Evolutionary conservation across 805 yeast species (phyloP), one percentile per base, ranked within the genome.

Genomic region (Myxozyma mucilagina): DNA sequence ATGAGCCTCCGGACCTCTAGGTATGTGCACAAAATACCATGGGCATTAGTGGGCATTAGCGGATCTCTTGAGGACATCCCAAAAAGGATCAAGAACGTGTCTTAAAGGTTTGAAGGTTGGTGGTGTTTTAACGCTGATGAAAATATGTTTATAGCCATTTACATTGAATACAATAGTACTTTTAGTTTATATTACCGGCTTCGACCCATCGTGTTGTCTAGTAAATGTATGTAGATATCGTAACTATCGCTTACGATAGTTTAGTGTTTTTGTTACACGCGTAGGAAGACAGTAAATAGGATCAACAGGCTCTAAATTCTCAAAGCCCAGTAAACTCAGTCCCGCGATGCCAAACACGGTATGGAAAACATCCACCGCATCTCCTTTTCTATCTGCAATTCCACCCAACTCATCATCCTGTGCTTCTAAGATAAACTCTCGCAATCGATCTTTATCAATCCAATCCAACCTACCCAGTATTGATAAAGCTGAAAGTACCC

Each of bases 311-410:
- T 74, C 79, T 32, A 93, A 75, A 49, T 78, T 75, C 16, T 83
- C 84, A 59, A 75, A 82, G 1, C 87, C 88, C 74, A 92, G 78
- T 56, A 94, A 74, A 69, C 96, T 86, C 60, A 94, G 77, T 0
- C 97, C 99, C 0, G 97, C 87, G 20, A 93, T 76, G 0, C 97
- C 97, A 74, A 94, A 94, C 16, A 87, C 79, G 0, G 99, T 94
- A 72, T 94, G 99, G 71, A 84, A 94, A 0, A 94, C 94, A 72
- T 94, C 99, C 1, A 86, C 92, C 72, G 87, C 90, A 71, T 96
- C 91, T 48, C 86, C 97, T 9, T 90, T 89, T 29, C 99, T 78
- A 73, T 94, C 99, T 61, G 96, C 86, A 43, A 94, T 87, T 0
- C 99, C 99, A 36, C 99, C 99, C 11, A 76, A 78, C 8, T 81